Base-by-base conservation (phyloP, 495 filamentous ascomycete species). In the Usnea hakonensis region DNA sequence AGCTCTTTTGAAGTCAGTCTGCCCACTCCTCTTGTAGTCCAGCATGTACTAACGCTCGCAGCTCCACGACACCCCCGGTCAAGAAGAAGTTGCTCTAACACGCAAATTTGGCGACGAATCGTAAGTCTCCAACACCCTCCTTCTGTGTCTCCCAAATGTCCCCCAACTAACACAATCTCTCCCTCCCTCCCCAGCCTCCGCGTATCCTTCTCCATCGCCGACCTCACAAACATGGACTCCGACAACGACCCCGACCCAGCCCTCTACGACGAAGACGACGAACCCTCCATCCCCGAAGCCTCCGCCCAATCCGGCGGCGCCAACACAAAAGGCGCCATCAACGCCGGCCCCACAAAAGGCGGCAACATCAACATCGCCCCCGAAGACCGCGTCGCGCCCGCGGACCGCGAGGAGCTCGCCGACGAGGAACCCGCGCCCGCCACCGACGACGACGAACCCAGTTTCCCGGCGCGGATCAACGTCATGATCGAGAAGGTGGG, bases 201-300 rank as follows among this genome's bases (percentile, higher is more conserved):
- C 61, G 83, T 97, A 65, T 85, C 86, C 65, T 98, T 98, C 81
- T 94, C 91, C 65, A 91, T 96, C 71, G 85, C 89, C 66, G 95
- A 97, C 73, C 82, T 99, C 52, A 86, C 88, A 76, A 83, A 83
- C 77, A 77, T 87, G 69, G 82, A 87, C 59, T 77, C 84, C 58
- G 79, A 88, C 67, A 23, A 57, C 28, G 50, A 61, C 37, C 40
- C 59, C 71, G 76, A 78, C 58, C 68, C 58, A 28, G 72, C 73
- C 58, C 74, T 83, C 38, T 73, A 70, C 38, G 81, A 82, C 66
- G 81, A 85, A 53, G 65, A 68, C 32, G 64, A 66, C 32, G 58
- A 23, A 28, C 33, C 63, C 41, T 68, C 72, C 65, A 74, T 71
- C 75, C 76, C 75, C 64, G 73, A 74, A 52, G n/a, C n/a, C n/a